phyloP scores from a whole-genome alignment of 2,329 filamentous ascomycete species.

The Penicillium sp. region DNA sequence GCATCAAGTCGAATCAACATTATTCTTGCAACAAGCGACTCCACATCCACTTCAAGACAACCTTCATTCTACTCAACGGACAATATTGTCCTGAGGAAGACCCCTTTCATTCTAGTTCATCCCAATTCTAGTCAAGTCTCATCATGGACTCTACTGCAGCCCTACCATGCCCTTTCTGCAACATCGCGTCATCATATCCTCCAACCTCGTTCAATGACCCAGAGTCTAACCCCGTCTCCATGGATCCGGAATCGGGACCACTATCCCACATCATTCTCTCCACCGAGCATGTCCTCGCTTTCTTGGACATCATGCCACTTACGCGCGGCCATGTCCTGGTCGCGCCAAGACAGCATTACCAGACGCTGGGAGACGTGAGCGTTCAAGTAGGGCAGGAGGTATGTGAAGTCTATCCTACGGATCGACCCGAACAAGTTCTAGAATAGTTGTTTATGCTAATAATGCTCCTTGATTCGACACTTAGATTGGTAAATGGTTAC shows the following conservation, averaged over 20 bases:
- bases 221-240: constrained; percentile 24
- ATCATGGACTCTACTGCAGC: constrained; percentile 17
- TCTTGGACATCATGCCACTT: constrained; percentile 90
- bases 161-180: constrained; percentile 57
- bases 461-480: not conserved
- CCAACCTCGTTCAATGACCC: constrained; percentile 30
- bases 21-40: not conserved
- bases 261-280: constrained; percentile 66
- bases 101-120: not conserved
- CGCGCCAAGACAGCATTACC: constrained; percentile 71
- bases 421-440: not conserved
- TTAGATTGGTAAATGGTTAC: constrained; percentile 48
- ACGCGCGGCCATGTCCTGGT: constrained; percentile 80
- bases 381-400: constrained; percentile 65
- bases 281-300: constrained; percentile 74
- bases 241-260: constrained; percentile 12
- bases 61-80: not conserved
- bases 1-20: not conserved
- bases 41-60: not conserved
- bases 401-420: constrained; percentile 38
- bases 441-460: constrained; percentile 2
- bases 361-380: constrained; percentile 72
- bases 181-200: constrained; percentile 54
- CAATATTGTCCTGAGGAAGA: not conserved
- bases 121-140: not conserved